Evolutionary conservation across 2,329 filamentous ascomycete genomes (phyloP).

Genomic region (Exophiala bonariae): DNA sequence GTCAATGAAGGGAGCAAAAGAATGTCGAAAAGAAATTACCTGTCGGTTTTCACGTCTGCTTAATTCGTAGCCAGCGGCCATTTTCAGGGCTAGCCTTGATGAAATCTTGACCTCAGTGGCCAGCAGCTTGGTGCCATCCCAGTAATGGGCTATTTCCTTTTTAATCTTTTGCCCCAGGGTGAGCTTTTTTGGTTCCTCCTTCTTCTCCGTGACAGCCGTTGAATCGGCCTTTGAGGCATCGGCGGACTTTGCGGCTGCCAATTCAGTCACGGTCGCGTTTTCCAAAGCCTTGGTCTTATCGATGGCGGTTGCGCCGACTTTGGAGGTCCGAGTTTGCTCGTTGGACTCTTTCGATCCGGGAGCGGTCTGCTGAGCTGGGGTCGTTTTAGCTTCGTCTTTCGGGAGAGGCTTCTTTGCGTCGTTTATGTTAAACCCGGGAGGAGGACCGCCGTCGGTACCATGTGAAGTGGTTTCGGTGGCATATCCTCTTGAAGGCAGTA

Average conservation of each 20-base stretch:
- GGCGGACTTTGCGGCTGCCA: constrained; percentile 61
- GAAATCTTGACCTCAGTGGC: constrained; percentile 92
- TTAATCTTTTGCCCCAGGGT: constrained; percentile 91
- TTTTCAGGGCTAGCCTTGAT: constrained; percentile 86
- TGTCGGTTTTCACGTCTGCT: constrained; percentile 91
- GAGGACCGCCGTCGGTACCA: constrained; percentile 61
- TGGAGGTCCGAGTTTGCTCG: constrained; percentile 40
- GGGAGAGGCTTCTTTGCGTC: constrained; percentile 81
- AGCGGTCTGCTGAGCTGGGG: constrained; percentile 21
- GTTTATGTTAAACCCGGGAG: constrained; percentile 88
- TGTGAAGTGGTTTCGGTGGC: constrained; percentile 59
- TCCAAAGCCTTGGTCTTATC: constrained; percentile 51
- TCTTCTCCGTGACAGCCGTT: constrained; percentile 59
- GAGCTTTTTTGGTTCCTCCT: constrained; percentile 79
- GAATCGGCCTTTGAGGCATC: constrained; percentile 46
- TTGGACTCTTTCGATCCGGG: constrained; percentile 26
- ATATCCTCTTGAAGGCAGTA: constrained; percentile 54
- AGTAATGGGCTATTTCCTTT: constrained; percentile 91
- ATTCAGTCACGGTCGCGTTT: constrained; percentile 57
- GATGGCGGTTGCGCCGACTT: constrained; percentile 37
- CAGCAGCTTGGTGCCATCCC: constrained; percentile 96
- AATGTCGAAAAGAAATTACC: constrained; percentile 38
- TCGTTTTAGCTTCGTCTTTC: constrained; percentile 48
- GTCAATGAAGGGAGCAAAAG: not conserved
- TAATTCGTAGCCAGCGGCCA: constrained; percentile 96